A percentile compares a stretch with the other conserved stretches of the same genome.
Evolutionary conservation across 2,329 filamentous ascomycete species (phyloP).

Genomic region (Colletotrichum orchidophilum): DNA sequence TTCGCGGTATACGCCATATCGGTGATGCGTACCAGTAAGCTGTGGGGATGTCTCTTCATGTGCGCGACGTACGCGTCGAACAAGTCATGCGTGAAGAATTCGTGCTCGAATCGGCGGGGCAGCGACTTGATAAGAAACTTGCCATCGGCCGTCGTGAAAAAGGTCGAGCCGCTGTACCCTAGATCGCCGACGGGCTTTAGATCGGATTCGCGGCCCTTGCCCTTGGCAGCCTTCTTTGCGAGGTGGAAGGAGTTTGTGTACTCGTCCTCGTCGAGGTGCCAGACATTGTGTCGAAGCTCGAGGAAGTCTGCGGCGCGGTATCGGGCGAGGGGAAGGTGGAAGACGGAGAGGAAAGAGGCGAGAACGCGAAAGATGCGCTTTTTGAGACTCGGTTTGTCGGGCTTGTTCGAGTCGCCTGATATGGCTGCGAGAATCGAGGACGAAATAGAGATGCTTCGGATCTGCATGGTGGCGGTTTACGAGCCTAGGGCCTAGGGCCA

Average conservation of each 20-base stretch:
- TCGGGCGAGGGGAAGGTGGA: constrained; percentile 43
- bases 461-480: constrained; percentile 39
- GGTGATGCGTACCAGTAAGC: constrained; percentile 75
- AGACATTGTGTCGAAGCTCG: constrained; percentile 41
- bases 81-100: constrained; percentile 74
- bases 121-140: constrained; percentile 78
- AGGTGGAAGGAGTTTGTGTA: constrained; percentile 49
- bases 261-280: constrained; percentile 47
- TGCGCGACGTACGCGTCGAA: constrained; percentile 71
- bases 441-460: constrained; percentile 56
- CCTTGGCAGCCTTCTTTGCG: constrained; percentile 30
- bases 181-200: constrained; percentile 72
- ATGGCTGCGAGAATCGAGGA: constrained; percentile 66
- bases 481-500: neutral
- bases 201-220: constrained; percentile 46
- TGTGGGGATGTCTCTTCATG: constrained; percentile 67
- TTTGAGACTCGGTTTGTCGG: neutral
- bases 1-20: constrained; percentile 70
- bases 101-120: constrained; percentile 74
- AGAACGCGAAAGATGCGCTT: constrained; percentile 32
- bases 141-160: constrained; percentile 74
- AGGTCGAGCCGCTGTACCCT: constrained; percentile 80
- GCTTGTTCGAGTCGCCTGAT: constrained; percentile 52
- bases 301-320: constrained; percentile 43
- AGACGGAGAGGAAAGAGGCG: constrained; percentile 45